Base-by-base conservation (phyloP, 2,329 filamentous ascomycete species). In the Ophiostoma perfectum region DNA sequence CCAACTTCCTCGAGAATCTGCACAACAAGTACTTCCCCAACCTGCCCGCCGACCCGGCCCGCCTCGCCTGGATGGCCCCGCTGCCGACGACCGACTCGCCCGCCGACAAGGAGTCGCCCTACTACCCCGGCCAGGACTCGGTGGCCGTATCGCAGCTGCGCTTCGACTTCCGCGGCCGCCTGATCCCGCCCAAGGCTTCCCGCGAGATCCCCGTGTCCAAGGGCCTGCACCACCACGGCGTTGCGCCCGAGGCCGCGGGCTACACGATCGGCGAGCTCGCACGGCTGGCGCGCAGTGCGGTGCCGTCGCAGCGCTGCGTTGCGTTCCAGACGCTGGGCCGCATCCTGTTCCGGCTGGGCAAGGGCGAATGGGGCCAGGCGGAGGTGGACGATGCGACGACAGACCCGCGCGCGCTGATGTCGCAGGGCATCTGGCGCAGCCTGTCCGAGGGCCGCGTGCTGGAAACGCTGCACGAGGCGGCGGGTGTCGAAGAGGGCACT, bases 11-110 rank as follows among this genome's bases (percentile, higher is more conserved):
- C 69, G 80, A 86, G 64, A 89, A 91, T 68, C 86, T 99, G 5
- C 93, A 97, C 81, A 80, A 88, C 36, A 97, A 97, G 78, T 99
- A 97, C 84, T 99, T 97, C 78, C 93, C 95, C 12, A 86, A 88
- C 71, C 88, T 97, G 0, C 88, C 93, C 1, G 87, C 93, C 67
- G 92, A 97, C 77, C 93, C 93, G 0, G 88, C 89, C 69, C 90
- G 91, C 67, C 86, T 97, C 4, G 91, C 92, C 27, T 99, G 94
- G 94, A 95, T 98, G 86, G 88, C 89, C 66, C 89, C 90, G 14
- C 75, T 90, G 65, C 88, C 88, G 6, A 87, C 88, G 4, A 78
- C 85, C 64, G 84, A 88, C 75, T 88, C 86, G 60, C 77, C 84
- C 58, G 87, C 88, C 36, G 88, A 91, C 75, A 83, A 82, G 72